These are phyloP conservation scores for Aspergillus leporis DNA, from an alignment of 495 filamentous ascomycete genomes.

Conservation along the genomic window DNA sequence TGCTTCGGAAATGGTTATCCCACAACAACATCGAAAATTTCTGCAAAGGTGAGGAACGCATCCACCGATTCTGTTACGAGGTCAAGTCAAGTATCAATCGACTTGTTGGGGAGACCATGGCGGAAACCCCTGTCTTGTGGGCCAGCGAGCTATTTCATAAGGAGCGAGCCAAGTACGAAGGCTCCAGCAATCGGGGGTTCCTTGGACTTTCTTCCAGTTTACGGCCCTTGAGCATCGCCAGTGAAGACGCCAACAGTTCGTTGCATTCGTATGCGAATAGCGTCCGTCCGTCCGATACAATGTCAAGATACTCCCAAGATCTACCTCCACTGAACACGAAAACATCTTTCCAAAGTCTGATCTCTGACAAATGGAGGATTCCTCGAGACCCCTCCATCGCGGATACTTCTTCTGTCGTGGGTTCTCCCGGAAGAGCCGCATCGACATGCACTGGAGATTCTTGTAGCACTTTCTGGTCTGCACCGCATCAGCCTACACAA, in stretches of 20 bases:
- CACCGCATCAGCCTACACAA: conserved; percentile 63
- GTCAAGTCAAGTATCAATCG: conserved; percentile 84
- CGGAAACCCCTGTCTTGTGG: conserved; percentile 88
- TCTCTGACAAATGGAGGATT: conserved; percentile 63
- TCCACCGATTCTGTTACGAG: conserved; percentile 92
- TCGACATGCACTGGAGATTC: conserved; percentile 73
- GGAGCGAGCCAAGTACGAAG: conserved; percentile 76
- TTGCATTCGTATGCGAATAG: conserved; percentile 30
- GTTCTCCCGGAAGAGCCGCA: conserved; percentile 52
- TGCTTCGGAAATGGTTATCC: conserved; percentile 81
- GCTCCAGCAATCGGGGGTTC: conserved; percentile 50
- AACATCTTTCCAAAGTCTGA: conserved; percentile 62
- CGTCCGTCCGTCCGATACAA: conserved; percentile 45
- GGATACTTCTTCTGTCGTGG: conserved; percentile 57
- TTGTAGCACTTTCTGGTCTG: conserved; percentile 84
- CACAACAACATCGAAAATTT: conserved; percentile 86
- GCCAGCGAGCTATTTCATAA: conserved; percentile 84
- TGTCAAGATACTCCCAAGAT: conserved; percentile 38
- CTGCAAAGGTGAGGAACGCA: conserved; percentile 92
- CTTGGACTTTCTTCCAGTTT: conserved; percentile 45
- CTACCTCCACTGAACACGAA: conserved; percentile 38
- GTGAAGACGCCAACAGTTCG: conserved; percentile 45
- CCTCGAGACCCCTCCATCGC: conserved; percentile 45
- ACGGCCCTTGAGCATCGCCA: conserved; percentile 54
- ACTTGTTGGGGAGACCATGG: conserved; percentile 80